These are phyloP conservation scores for Lavandula angustifolia DNA, from an alignment of 257 asterid genomes.

Conservation along the genomic window DNA sequence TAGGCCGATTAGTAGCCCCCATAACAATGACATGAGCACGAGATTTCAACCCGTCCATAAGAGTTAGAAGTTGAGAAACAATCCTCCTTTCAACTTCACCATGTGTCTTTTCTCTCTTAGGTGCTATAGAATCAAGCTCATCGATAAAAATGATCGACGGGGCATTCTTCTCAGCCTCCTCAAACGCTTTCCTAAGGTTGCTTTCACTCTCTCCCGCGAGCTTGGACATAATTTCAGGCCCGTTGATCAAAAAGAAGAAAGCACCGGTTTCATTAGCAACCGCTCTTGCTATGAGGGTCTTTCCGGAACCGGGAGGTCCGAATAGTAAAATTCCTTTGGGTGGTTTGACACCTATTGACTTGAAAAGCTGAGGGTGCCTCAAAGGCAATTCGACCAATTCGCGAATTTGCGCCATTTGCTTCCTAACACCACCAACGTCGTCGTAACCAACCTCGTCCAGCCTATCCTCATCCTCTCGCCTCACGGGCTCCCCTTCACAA, in stretches of 20 bases:
- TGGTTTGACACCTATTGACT: slow-evolving; percentile 60
- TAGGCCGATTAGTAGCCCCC: slow-evolving; percentile 59
- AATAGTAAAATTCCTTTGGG: slow-evolving; percentile 57
- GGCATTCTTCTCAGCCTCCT: slow-evolving; percentile 65
- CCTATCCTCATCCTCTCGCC: slow-evolving; percentile 58
- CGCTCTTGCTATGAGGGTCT: slow-evolving; percentile 57
- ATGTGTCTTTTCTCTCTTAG: slow-evolving; percentile 58
- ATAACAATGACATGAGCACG: slow-evolving; percentile 60
- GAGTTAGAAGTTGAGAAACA: slow-evolving; percentile 58
- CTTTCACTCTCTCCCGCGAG: slow-evolving; percentile 67
- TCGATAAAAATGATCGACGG: slow-evolving; percentile 55
- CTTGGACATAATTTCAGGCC: slow-evolving; percentile 61
- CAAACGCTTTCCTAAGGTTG: slow-evolving; percentile 58
- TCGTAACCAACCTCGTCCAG: slow-evolving; percentile 59
- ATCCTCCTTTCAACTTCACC: slow-evolving; percentile 67
- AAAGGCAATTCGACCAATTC: slow-evolving; percentile 58
- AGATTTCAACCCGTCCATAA: slow-evolving; percentile 60
- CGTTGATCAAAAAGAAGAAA: slow-evolving; percentile 56
- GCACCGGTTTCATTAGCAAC: slow-evolving; percentile 64
- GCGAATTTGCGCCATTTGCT: slow-evolving; percentile 63
- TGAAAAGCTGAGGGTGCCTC: slow-evolving; percentile 62
- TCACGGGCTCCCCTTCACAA: slow-evolving; percentile 61
- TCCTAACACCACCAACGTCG: slow-evolving; percentile 60
- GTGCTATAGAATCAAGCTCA: slow-evolving; percentile 58
- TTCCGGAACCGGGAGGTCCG: slow-evolving; percentile 64